Evolutionary conservation across 352 stramenopile genomes (phyloP).

Genomic region (Phytophthora crassamura): DNA sequence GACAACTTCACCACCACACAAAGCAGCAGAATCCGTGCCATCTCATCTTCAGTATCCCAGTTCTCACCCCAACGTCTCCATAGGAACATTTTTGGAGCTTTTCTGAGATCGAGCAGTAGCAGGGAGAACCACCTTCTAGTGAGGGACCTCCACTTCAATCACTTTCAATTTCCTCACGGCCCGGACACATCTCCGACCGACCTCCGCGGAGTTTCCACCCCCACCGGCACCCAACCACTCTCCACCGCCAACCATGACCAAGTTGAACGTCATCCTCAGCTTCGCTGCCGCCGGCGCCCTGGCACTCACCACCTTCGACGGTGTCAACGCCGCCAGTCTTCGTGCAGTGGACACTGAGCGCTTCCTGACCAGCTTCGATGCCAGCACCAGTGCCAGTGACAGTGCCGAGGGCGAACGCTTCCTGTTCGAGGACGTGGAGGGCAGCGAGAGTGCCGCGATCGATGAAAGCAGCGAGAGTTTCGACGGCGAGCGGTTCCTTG

Average conservation of each 20-base stretch:
- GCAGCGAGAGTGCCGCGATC: too few relatives aligned
- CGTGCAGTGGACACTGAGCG: too few relatives aligned
- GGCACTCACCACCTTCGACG: too few relatives aligned
- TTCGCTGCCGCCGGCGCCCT: too few relatives aligned
- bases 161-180: conserved; percentile 29
- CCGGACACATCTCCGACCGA: neutral
- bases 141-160: neutral
- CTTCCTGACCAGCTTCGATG: too few relatives aligned
- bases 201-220: neutral
- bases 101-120: neutral
- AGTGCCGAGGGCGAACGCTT: too few relatives aligned
- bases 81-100: neutral
- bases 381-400: too few relatives aligned
- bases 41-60: neutral
- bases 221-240: neutral
- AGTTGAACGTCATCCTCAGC: conserved; percentile 36
- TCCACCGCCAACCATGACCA: conserved; percentile 22
- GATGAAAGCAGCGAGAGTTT: too few relatives aligned
- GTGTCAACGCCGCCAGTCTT: too few relatives aligned
- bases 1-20: neutral
- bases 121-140: neutral
- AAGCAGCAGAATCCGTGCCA: too few relatives aligned
- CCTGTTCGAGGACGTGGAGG: too few relatives aligned
- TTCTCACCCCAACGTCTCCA: conserved; percentile 17
- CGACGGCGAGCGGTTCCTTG: conserved; percentile 16